Evolutionary conservation across 169 alveolate species (phyloP).

Genomic region (Babesia gibsoni): DNA sequence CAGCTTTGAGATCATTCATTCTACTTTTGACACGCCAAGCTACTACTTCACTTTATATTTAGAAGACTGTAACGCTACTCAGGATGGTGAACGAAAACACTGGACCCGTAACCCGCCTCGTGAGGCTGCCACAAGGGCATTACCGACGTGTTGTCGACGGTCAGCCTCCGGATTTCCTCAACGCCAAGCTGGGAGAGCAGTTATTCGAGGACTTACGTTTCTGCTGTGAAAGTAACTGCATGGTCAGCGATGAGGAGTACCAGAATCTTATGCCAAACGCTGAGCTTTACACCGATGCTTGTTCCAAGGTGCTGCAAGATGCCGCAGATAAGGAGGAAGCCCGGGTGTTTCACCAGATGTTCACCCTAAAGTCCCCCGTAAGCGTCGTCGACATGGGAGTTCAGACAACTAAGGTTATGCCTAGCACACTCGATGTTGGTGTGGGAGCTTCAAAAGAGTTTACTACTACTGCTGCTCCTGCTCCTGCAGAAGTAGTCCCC

Average conservation of each 20-base stretch:
- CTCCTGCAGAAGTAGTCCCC: too few species aligned
- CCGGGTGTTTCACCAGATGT: slow-evolving; percentile 4
- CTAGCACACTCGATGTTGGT: background rate
- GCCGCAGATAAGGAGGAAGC: slow-evolving; percentile 7
- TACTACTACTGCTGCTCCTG: too few species aligned
- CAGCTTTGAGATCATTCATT: slow-evolving; percentile 9
- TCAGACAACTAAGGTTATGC: background rate
- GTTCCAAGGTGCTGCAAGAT: background rate
- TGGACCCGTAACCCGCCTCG: slow-evolving; percentile 29
- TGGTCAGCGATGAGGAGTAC: slow-evolving; percentile 10
- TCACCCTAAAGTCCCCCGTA: background rate
- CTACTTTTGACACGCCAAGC: slow-evolving; percentile 4
- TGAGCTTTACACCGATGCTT: slow-evolving; percentile 18
- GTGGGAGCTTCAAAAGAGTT: background rate
- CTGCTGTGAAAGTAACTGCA: slow-evolving; percentile 17
- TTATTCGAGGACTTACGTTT: background rate
- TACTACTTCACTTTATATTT: slow-evolving; percentile 12
- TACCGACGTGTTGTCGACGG: slow-evolving; percentile 3
- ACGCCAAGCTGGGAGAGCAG: slow-evolving; percentile 9
- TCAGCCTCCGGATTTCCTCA: slow-evolving; percentile 29
- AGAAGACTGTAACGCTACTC: background rate
- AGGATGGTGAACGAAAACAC: slow-evolving; percentile 10
- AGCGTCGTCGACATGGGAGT: slow-evolving; percentile 3
- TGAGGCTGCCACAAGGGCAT: slow-evolving; percentile 35
- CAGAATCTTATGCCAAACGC: slow-evolving; percentile 23